Evolutionary conservation across 768 basidiomycete species (phyloP).

Genomic region (Cytidiella melzeri): DNA sequence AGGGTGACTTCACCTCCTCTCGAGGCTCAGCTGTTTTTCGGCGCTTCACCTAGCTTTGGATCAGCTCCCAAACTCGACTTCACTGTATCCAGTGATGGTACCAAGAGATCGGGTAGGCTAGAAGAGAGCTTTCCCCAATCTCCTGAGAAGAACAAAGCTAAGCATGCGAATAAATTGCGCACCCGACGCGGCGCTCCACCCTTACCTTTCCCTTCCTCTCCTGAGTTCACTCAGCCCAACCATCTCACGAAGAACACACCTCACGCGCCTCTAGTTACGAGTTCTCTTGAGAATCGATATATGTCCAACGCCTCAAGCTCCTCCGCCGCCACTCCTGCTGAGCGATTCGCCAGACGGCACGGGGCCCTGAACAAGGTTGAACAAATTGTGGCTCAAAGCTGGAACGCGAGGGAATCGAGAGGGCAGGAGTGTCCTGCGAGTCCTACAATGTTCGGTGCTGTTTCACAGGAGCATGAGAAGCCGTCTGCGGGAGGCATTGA

Average conservation of each 20-base stretch:
- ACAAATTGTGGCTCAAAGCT: slow-evolving; percentile 9
- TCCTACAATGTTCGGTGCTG: slow-evolving; percentile 13
- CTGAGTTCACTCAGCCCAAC: background rate
- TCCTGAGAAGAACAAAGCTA: too few species aligned
- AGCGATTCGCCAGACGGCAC: too few species aligned
- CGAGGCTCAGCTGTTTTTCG: slow-evolving; percentile 50
- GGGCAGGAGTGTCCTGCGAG: slow-evolving; percentile 7
- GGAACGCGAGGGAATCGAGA: background rate
- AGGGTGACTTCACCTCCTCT: slow-evolving; percentile 51
- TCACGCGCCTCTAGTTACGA: too few species aligned
- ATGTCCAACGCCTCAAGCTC: background rate
- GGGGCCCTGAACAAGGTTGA: slow-evolving; percentile 6
- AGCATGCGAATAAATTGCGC: slow-evolving; percentile 14
- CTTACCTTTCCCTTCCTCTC: slow-evolving; percentile 11
- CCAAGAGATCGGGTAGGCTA: background rate
- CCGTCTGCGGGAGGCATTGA: too few species aligned
- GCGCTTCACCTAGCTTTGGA: slow-evolving; percentile 13
- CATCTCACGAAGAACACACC: slow-evolving; percentile 3
- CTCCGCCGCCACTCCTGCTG: background rate
- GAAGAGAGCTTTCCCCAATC: background rate
- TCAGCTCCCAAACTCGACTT: slow-evolving; percentile 12
- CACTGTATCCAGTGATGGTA: background rate
- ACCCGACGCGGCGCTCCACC: slow-evolving; percentile 10
- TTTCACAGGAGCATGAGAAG: background rate
- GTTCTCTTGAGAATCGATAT: too few species aligned